Percentiles rank a stretch among this genome's conserved stretches.
Conservation (phyloP, 2,329 filamentous ascomycete genomes). For the Apiospora rasikravindrae region DNA sequence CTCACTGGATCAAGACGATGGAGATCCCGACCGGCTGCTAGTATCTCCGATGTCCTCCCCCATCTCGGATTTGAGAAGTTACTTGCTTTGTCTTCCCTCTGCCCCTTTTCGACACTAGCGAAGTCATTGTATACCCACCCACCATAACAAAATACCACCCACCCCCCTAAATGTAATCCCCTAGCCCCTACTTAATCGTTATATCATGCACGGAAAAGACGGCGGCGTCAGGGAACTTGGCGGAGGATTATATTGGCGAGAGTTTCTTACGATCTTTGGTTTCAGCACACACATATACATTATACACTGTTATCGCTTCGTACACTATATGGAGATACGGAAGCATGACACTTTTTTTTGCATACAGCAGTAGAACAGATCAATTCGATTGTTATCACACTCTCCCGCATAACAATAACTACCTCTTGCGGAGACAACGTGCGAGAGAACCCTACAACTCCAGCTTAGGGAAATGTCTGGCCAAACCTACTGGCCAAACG, state of each 20-base stretch:
- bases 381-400: neutral
- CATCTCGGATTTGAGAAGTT: neutral
- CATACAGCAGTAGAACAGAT: neutral
- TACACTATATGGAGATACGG: neutral
- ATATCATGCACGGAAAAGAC: neutral
- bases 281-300: neutral
- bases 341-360: neutral
- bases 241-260: neutral
- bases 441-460: too few relatives aligned
- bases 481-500: neutral
- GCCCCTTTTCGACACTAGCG: slow-evolving; percentile 6
- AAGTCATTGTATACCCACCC: slow-evolving; percentile 3
- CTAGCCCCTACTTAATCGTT: neutral
- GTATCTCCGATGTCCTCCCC: neutral
- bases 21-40: slow-evolving; percentile 13
- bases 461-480: neutral
- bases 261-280: neutral
- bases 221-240: neutral
- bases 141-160: neutral
- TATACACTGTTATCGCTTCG: neutral
- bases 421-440: too few relatives aligned
- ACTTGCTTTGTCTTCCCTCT: neutral
- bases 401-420: neutral
- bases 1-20: slow-evolving; percentile 22
- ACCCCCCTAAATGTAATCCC: neutral